Percentiles rank a stretch among this genome's conserved stretches.
phyloP scores from a whole-genome alignment of 495 filamentous ascomycete species.

The Talaromyces nanjingensis region DNA sequence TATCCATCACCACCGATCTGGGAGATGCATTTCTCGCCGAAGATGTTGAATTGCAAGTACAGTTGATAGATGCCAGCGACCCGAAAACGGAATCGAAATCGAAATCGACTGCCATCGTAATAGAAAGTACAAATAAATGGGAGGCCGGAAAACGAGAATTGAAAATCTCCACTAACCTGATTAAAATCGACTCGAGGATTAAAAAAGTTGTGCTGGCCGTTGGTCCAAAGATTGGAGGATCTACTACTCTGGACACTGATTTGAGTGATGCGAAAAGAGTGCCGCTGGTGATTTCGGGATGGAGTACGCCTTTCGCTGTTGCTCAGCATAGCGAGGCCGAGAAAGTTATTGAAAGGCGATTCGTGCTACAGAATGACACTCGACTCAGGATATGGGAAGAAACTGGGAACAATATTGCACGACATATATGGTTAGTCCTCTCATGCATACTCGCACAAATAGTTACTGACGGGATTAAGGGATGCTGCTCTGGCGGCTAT shows the following conservation, averaged over 20 bases:
- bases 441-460: background rate
- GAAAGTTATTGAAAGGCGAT: slow-evolving; percentile 47
- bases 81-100: slow-evolving; percentile 15
- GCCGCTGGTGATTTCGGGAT: slow-evolving; percentile 47
- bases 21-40: slow-evolving; percentile 75
- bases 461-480: slow-evolving; percentile 30
- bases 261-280: slow-evolving; percentile 17
- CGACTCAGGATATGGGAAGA: slow-evolving; percentile 68
- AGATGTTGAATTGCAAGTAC: slow-evolving; percentile 49
- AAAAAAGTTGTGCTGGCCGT: slow-evolving; percentile 24
- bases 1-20: slow-evolving; percentile 87
- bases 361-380: slow-evolving; percentile 23
- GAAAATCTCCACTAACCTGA: slow-evolving; percentile 27
- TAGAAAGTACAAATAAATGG: slow-evolving; percentile 45
- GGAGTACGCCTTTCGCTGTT: slow-evolving; percentile 44
- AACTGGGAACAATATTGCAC: slow-evolving; percentile 88
- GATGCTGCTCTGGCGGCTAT: slow-evolving; percentile 61
- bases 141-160: slow-evolving; percentile 47
- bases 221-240: slow-evolving; percentile 11
- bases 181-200: slow-evolving; percentile 19
- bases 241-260: slow-evolving; percentile 13
- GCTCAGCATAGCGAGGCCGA: slow-evolving; percentile 29
- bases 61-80: slow-evolving; percentile 29
- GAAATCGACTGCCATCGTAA: slow-evolving; percentile 18
- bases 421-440: slow-evolving; percentile 76